Evolutionary conservation across 2,329 filamentous ascomycete species (phyloP).

Genomic region (Emmonsia crescens): DNA sequence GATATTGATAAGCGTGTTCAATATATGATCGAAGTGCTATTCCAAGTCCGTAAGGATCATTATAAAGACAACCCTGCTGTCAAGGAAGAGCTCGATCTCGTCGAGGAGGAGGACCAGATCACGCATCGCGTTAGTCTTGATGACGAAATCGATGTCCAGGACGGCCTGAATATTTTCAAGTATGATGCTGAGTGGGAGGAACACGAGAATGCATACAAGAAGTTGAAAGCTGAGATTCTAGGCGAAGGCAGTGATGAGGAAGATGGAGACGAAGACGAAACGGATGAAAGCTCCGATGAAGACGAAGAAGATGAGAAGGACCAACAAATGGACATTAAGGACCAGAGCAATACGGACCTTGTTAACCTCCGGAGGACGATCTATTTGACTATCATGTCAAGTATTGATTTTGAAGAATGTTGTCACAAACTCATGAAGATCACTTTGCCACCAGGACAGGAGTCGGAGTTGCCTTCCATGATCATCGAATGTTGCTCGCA

Average conservation of each 20-base stretch:
- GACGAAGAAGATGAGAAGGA: conserved; percentile 68
- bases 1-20: conserved; percentile 98
- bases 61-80: conserved; percentile 92
- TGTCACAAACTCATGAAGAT: conserved; percentile 96
- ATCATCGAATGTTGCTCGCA: conserved; percentile 94
- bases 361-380: conserved; percentile 89
- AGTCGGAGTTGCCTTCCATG: conserved; percentile 89
- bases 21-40: conserved; percentile 97
- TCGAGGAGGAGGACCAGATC: conserved; percentile 97
- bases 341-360: conserved; percentile 91
- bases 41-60: conserved; percentile 89
- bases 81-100: conserved; percentile 84
- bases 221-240: conserved; percentile 83
- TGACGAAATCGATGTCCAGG: conserved; percentile 73
- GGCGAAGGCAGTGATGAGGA: conserved; percentile 85
- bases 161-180: conserved; percentile 91
- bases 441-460: conserved; percentile 73
- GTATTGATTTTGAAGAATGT: conserved; percentile 89
- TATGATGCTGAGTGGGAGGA: conserved; percentile 82
- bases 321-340: conserved; percentile 87
- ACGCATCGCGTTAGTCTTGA: conserved; percentile 78
- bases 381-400: conserved; percentile 95
- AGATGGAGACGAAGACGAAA: conserved; percentile 55
- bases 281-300: conserved; percentile 53
- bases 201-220: conserved; percentile 81